Conservation (phyloP, 2,329 filamentous ascomycete genomes). For the Hymenoscyphus fructigenus region DNA sequence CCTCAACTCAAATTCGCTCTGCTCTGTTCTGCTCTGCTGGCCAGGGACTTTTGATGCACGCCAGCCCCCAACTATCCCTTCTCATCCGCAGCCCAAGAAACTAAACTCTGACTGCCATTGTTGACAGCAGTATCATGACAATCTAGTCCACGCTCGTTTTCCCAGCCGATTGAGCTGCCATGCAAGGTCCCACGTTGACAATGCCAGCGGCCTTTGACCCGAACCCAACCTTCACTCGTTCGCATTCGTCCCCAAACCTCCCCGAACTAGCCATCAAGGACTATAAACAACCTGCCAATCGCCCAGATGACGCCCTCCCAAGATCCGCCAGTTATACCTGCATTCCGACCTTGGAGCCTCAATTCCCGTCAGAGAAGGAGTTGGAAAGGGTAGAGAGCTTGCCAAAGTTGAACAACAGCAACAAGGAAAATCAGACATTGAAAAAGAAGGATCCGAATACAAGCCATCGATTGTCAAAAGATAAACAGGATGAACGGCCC, state of each 20-base stretch:
- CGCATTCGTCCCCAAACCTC: constrained; percentile 36
- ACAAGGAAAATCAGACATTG: constrained; percentile 17
- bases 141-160: constrained; percentile 24
- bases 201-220: constrained; percentile 33
- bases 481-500: constrained; percentile 31
- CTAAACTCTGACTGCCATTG: background rate
- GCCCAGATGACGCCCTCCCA: constrained; percentile 39
- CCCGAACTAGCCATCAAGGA: constrained; percentile 32
- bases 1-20: constrained; percentile 12
- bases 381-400: constrained; percentile 22
- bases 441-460: constrained; percentile 23
- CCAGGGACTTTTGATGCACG: constrained; percentile 11
- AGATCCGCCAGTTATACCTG: constrained; percentile 59
- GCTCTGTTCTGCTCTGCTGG: constrained; percentile 16
- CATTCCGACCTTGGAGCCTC: constrained; percentile 41
- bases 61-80: background rate
- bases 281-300: constrained; percentile 23
- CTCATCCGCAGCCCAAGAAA: background rate
- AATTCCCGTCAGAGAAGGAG: constrained; percentile 24
- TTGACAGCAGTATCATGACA: constrained; percentile 26
- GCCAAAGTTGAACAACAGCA: constrained; percentile 16
- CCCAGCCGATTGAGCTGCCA: constrained; percentile 27
- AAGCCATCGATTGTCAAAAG: constrained; percentile 25
- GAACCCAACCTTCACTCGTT: constrained; percentile 33
- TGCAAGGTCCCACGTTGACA: constrained; percentile 34